Base-by-base conservation (phyloP, 805 yeast genomes). In the Candida hispaniensis region DNA sequence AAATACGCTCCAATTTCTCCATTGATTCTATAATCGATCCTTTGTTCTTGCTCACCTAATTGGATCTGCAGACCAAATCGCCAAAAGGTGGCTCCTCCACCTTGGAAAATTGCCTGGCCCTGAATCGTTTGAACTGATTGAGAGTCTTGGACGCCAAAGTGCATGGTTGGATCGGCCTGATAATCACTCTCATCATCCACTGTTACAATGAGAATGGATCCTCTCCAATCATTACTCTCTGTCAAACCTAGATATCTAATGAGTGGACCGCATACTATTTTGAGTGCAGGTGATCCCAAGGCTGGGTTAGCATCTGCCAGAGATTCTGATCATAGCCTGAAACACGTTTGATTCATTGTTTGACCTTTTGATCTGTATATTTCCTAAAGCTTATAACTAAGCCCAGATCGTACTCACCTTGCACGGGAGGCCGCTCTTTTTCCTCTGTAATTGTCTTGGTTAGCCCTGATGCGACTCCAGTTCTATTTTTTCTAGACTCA, bases 211-310 rank as follows among this genome's bases (percentile, higher is more conserved):
- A 82, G 44, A 14, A 82, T 60, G 2, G 80, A 61, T 3, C 78
- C 95, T 16, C 85, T 56, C 59, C 83, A 86, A 26, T 68, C 60
- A 16, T 52, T 44, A 6, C 58, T 29, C 44, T 79, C 83, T 26
- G 63, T 58, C 29, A 78, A 70, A 5, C 78, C 85, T 40, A 73
- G 58, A 30, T 77, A 67, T 39, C 91, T 63, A 30, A 86, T 56
- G 18, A 76, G 60, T 0, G 97, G 97, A 2, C 97, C 97, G 26
- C 51, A 48, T 32, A 40, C 44, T 24, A 48, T 48, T 21, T 48
- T 44, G 14, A 48, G 29, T 8, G 44, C 36, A 4, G 50, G 51
- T 13, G 38, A 29, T 4, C 51, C 51, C 11, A 20, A 14, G 5
- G 36, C 36, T 32, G 13, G 11, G 36, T 32, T 32, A 32, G 36